Evolutionary conservation across 495 filamentous ascomycete genomes (phyloP).

Genomic region (Daldinia grandis): DNA sequence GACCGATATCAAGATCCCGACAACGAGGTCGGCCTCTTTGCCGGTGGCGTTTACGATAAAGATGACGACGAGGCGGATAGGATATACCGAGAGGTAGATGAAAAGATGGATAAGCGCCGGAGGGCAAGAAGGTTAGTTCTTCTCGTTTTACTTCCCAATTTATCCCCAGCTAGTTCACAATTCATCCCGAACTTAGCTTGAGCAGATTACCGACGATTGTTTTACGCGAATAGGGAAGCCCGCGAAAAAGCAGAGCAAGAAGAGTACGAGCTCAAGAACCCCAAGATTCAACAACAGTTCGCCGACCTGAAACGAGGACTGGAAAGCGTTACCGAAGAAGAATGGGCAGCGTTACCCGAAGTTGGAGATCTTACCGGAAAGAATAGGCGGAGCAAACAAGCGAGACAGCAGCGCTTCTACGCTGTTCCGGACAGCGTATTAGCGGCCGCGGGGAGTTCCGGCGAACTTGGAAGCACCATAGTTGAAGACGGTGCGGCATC

Average conservation of each 20-base stretch:
- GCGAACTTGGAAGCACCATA: conserved; percentile 85
- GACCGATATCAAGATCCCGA: conserved; percentile 95
- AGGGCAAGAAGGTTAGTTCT: conserved; percentile 87
- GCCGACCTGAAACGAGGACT: conserved; percentile 93
- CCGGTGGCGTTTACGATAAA: conserved; percentile 90
- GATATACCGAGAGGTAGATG: conserved; percentile 94
- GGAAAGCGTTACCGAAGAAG: conserved; percentile 88
- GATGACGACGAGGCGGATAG: conserved; percentile 97
- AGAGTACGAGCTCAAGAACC: conserved; percentile 95
- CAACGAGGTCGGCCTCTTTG: conserved; percentile 95
- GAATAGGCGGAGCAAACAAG: conserved; percentile 84
- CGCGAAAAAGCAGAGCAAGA: conserved; percentile 90
- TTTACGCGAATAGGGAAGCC: conserved; percentile 84
- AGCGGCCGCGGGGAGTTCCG: conserved; percentile 78
- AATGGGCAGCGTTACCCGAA: conserved; percentile 95
- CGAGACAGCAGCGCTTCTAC: conserved; percentile 86
- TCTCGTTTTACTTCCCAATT: conserved; percentile 32
- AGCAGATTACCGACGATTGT: conserved; percentile 83
- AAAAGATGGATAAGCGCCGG: conserved; percentile 91
- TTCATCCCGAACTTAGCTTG: conserved; percentile 77
- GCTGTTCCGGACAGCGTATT: conserved; percentile 97
- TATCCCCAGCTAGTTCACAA: conserved; percentile 58
- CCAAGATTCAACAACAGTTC: conserved; percentile 98
- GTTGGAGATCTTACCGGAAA: conserved; percentile 96
- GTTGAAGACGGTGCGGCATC: conserved; percentile 74